Evolutionary conservation across 345 rosid species (phyloP).

Genomic region (Boechera retrofracta): DNA sequence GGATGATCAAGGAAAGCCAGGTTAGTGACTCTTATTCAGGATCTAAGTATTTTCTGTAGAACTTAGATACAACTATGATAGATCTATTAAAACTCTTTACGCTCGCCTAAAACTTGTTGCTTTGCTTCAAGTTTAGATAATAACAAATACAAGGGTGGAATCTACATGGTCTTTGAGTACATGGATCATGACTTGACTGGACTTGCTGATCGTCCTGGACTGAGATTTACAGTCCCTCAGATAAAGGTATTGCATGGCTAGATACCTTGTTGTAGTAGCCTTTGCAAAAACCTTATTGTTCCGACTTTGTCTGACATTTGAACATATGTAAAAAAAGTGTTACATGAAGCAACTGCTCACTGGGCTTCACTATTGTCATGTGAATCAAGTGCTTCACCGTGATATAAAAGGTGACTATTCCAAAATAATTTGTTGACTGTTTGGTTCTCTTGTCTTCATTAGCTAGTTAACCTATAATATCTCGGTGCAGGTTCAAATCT

Average conservation of each 20-base stretch:
- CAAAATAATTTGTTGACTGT: background rate
- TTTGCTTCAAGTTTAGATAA: conserved; percentile 59
- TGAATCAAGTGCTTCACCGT: conserved; percentile 96
- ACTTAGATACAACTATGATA: background rate
- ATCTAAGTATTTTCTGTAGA: background rate
- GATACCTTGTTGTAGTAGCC: conserved; percentile 37
- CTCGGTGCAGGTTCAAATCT: conserved; percentile 84
- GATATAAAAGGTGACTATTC: conserved; percentile 82
- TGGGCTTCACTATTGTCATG: conserved; percentile 94
- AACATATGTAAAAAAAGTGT: conserved; percentile 62
- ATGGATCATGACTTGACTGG: conserved; percentile 99
- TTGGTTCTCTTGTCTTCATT: conserved; percentile 12
- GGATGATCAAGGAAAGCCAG: conserved; percentile 84
- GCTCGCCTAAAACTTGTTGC: conserved; percentile 4
- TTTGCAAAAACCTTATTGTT: conserved; percentile 35
- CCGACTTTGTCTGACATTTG: conserved; percentile 37
- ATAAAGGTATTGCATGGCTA: conserved; percentile 68
- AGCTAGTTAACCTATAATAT: background rate
- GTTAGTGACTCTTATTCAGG: conserved; percentile 42
- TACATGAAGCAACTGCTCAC: conserved; percentile 98
- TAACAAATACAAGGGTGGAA: conserved; percentile 95
- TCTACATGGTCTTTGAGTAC: conserved; percentile 97
- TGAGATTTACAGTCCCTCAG: conserved; percentile 92
- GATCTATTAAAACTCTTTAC: background rate
- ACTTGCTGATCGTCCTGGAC: conserved; percentile 94